These are phyloP conservation scores for Fagopyrum homotropicum DNA, from an alignment of 148 eudicot genomes.

Conservation along the genomic window DNA sequence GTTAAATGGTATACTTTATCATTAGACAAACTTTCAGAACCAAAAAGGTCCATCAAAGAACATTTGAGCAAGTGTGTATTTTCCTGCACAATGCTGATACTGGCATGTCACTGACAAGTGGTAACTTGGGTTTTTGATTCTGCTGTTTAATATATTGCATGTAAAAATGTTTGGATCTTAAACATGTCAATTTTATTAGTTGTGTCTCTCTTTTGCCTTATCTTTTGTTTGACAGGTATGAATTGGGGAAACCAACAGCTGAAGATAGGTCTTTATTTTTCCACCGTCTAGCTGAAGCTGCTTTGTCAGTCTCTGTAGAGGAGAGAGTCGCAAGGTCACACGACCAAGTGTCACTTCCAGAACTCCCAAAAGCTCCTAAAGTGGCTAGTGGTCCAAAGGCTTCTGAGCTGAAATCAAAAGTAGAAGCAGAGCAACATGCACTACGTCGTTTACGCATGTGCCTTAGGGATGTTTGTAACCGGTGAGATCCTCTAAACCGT, in stretches of 20 bases:
- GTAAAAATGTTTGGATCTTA: background rate
- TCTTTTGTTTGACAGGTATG: constrained; percentile 43
- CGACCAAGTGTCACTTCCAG: constrained; percentile 40
- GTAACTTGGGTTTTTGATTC: background rate
- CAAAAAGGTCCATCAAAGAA: background rate
- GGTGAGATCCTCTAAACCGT: constrained; percentile 35
- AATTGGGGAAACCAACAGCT: constrained; percentile 46
- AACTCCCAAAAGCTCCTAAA: constrained; percentile 92
- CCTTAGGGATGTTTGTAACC: constrained; percentile 94
- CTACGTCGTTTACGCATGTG: constrained; percentile 97
- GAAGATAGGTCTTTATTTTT: constrained; percentile 82
- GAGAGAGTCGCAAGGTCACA: constrained; percentile 27
- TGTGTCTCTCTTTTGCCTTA: background rate
- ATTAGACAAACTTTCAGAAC: background rate
- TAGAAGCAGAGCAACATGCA: constrained; percentile 95
- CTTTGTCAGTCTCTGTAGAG: constrained; percentile 65
- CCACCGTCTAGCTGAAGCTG: constrained; percentile 70
- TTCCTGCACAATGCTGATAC: background rate
- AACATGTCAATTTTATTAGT: background rate
- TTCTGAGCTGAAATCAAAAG: constrained; percentile 86
- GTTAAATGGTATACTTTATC: background rate
- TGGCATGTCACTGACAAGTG: too few relatives aligned
- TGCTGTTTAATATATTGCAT: background rate
- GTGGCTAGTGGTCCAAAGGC: constrained; percentile 70
- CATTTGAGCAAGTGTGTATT: background rate